A percentile compares a stretch with the other conserved stretches of the same genome.
These are phyloP conservation scores for Phytophthora brassicae DNA, from an alignment of 352 stramenopile genomes.

Conservation along the genomic window DNA sequence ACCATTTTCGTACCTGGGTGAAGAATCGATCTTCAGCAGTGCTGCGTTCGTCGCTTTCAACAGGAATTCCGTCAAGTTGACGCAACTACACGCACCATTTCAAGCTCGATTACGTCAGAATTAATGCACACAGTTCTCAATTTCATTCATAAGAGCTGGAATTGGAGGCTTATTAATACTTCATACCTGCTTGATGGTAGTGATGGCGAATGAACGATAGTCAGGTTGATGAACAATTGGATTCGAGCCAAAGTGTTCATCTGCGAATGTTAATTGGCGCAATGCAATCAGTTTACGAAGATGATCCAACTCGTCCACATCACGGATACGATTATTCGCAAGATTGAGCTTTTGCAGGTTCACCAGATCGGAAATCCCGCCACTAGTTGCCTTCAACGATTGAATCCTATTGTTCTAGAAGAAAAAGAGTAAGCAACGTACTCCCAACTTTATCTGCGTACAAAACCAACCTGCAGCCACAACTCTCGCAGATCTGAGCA, in stretches of 20 bases:
- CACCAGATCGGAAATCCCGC: slow-evolving; percentile 59
- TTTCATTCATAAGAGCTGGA: too few species aligned
- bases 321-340: slow-evolving; percentile 72
- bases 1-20: slow-evolving; percentile 27
- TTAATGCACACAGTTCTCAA: too few species aligned
- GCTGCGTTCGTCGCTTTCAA: slow-evolving; percentile 43
- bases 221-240: slow-evolving; percentile 64
- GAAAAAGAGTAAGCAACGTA: background rate
- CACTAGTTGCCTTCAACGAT: slow-evolving; percentile 32
- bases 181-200: slow-evolving; percentile 62
- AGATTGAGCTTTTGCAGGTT: slow-evolving; percentile 74
- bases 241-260: slow-evolving; percentile 86
- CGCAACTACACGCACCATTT: slow-evolving; percentile 29
- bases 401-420: slow-evolving; percentile 68
- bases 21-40: slow-evolving; percentile 52
- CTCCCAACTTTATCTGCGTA: background rate
- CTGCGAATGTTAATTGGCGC: slow-evolving; percentile 57
- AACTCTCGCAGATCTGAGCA: slow-evolving; percentile 81
- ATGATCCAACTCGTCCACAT: slow-evolving; percentile 70
- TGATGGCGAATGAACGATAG: slow-evolving; percentile 74
- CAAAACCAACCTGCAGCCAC: slow-evolving; percentile 60
- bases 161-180: too few species aligned
- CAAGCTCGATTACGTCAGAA: too few species aligned
- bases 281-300: slow-evolving; percentile 64
- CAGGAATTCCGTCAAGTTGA: slow-evolving; percentile 47